Evolutionary conservation across 2,329 filamentous ascomycete species (phyloP), one percentile per base, ranked within the genome.

Genomic region (Pyricularia grisea): DNA sequence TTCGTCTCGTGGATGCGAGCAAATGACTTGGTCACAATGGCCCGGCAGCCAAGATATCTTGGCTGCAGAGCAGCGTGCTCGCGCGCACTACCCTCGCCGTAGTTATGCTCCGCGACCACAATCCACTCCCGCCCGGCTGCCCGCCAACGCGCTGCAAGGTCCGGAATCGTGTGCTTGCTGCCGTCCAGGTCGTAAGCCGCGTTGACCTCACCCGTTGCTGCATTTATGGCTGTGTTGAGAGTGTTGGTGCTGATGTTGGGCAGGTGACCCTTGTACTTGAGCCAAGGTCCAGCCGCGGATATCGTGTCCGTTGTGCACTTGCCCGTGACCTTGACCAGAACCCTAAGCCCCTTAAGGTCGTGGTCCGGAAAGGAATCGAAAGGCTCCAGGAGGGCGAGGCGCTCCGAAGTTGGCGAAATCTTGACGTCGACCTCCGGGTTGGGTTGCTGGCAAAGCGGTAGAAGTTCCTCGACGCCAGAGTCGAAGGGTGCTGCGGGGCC

Each of bases 251-350:
- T 92, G 79, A 99, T 99, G 84, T 99, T 99, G 79, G 95, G 93
- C 72, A 99, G 88, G 80, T 99, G 95, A 72, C 95, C 95, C 85
- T 98, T 98, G 88, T 98, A 99, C 82, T 98, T 98, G 74, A 99
- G 88, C 94, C 94, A 98, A 20, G 94, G 94, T 6, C 94, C 94
- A 0, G 94, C 94, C 42, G 94, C 94, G 55, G 94, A 98, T 80
- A 99, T 99, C 74, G 95, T 98, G 81, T 99, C 95, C 63, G 95
- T 99, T 69, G 95, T 99, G 85, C 95, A 99, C 82, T 99, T 97
- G 72, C 95, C 95, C 72, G 94, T 91, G 72, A 98, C 91, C 82
- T 98, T 98, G 84, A 97, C 94, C 20, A 99, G 90, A 23, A 99
- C 93, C 67, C 89, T 89, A 66, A 99, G 87, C 31, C 87, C 89